phyloP scores from a whole-genome alignment of 1,139 yeast genomes.

The Magnusiomyces suaveolens region DNA sequence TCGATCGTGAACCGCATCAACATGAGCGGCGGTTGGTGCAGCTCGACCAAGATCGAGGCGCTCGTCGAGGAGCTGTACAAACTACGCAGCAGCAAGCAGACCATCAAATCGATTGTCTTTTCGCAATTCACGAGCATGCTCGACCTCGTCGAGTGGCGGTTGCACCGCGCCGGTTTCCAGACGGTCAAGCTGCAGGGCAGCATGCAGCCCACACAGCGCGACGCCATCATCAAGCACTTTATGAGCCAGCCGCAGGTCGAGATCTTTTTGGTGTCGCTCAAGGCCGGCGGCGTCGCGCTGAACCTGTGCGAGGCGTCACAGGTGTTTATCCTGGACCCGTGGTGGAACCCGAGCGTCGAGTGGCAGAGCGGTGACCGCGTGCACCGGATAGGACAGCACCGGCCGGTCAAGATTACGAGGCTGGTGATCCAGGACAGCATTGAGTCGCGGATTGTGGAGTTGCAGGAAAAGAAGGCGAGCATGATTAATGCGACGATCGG shows the following conservation, averaged over 20 bases:
- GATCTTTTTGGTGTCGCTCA: conserved; percentile 83
- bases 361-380: conserved; percentile 98
- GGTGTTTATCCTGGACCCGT: conserved; percentile 88
- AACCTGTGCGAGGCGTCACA: conserved; percentile 95
- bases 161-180: conserved; percentile 85
- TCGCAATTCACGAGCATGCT: conserved; percentile 96
- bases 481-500: conserved; percentile 96
- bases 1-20: conserved; percentile 85
- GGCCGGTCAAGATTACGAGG: conserved; percentile 90
- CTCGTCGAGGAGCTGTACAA: conserved; percentile 85
- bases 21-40: conserved; percentile 78
- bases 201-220: conserved; percentile 93
- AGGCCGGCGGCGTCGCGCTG: conserved; percentile 97
- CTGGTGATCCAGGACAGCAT: conserved; percentile 93
- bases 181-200: conserved; percentile 92
- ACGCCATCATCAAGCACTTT: conserved; percentile 77
- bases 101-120: conserved; percentile 90
- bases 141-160: conserved; percentile 89
- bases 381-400: conserved; percentile 89
- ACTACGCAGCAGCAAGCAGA: conserved; percentile 72
- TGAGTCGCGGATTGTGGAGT: conserved; percentile 87
- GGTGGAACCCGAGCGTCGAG: conserved; percentile 99
- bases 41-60: conserved; percentile 94
- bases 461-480: conserved; percentile 93
- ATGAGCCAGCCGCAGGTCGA: conserved; percentile 90